A percentile compares a stretch with the other conserved stretches of the same genome.
Conservation (phyloP, 108 stramenopile genomes). For the Cyclotella kingstonii region DNA sequence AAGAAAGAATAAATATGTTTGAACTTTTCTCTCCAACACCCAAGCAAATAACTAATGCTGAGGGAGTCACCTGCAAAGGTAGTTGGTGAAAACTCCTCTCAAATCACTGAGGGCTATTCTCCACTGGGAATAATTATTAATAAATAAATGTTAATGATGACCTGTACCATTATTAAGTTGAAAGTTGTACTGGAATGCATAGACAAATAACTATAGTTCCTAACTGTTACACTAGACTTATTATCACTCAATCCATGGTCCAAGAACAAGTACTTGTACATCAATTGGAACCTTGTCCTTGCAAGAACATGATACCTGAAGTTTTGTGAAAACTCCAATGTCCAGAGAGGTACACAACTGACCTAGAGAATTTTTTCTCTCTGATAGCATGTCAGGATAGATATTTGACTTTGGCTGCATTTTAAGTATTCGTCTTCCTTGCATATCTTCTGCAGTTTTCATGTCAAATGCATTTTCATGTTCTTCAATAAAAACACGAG, state of each 20-base stretch:
- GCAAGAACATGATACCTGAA: conserved; percentile 65
- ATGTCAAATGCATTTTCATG: conserved; percentile 59
- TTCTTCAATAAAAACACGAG: conserved; percentile 70
- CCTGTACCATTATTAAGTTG: too few species aligned
- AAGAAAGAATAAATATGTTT: conserved; percentile 79
- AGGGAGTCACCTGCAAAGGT: conserved; percentile 43
- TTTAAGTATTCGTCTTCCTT: conserved; percentile 37
- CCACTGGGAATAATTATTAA: too few species aligned
- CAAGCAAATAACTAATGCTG: conserved; percentile 64
- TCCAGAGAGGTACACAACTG: conserved; percentile 10
- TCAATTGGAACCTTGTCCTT: conserved; percentile 73
- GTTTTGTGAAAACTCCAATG: conserved; percentile 64
- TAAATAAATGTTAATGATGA: too few species aligned
- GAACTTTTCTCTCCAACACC: conserved; percentile 83
- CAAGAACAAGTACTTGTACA: conserved; percentile 73
- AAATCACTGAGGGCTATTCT: too few species aligned
- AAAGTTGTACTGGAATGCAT: too few species aligned
- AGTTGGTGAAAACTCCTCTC: too few species aligned
- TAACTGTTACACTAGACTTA: too few species aligned
- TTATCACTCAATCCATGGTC: conserved; percentile 54
- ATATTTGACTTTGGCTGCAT: conserved; percentile 44
- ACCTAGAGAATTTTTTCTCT: conserved; percentile 36
- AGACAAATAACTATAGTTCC: conserved; percentile 2
- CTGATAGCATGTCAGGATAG: conserved; percentile 26
- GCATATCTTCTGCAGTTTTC: conserved; percentile 38